phyloP scores from a whole-genome alignment of 2,329 filamentous ascomycete species.

The Ustulina deusta region DNA sequence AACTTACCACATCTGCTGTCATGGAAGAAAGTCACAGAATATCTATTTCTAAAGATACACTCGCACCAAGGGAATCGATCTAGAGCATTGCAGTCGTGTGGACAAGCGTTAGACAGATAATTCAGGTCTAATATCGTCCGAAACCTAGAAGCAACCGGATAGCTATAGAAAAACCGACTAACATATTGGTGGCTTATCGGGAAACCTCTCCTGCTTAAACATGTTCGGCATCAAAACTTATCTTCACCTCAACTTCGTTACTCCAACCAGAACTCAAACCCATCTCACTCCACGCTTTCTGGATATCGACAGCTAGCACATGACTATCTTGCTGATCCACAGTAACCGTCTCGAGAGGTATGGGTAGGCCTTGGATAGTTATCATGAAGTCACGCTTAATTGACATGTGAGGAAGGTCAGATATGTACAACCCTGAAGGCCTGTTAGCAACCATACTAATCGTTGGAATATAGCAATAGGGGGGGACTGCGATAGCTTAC shows the following conservation, averaged over 20 bases:
- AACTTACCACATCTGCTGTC: background rate
- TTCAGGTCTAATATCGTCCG: background rate
- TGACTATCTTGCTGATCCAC: constrained; percentile 63
- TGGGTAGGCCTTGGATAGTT: constrained; percentile 76
- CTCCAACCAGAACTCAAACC: constrained; percentile 78
- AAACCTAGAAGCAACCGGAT: background rate
- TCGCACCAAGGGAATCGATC: background rate
- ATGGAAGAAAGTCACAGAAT: background rate
- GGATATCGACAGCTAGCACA: constrained; percentile 82
- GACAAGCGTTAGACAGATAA: background rate
- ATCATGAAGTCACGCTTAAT: constrained; percentile 77
- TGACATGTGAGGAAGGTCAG: constrained; percentile 69
- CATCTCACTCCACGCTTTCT: constrained; percentile 81
- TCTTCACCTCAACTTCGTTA: constrained; percentile 80
- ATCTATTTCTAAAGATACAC: background rate
- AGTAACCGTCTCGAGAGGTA: constrained; percentile 75
- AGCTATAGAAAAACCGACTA: background rate
- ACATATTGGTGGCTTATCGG: background rate
- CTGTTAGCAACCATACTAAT: constrained; percentile 29
- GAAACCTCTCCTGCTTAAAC: constrained; percentile 30
- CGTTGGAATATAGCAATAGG: background rate
- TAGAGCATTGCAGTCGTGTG: background rate
- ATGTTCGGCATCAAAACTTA: constrained; percentile 63
- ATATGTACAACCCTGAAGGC: constrained; percentile 77
- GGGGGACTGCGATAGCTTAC: constrained; percentile 55